Base-by-base conservation (phyloP, 805 yeast species). In the Starmerella bacillaris region DNA sequence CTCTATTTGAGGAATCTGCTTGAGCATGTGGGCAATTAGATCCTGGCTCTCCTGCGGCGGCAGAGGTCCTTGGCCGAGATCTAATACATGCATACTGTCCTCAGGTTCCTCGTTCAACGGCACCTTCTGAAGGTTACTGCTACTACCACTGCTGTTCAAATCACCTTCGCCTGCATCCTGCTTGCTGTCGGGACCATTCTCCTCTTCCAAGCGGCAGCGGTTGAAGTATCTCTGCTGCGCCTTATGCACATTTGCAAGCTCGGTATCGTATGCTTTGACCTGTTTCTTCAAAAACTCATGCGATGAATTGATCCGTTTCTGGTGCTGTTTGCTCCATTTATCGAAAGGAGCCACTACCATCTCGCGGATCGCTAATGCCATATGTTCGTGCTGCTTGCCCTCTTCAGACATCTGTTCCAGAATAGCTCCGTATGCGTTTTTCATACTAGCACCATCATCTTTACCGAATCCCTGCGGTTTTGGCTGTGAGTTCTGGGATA, bases 321-420 rank as follows among this genome's bases (percentile, higher is more conserved):
- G 66, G 54, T 80, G 92, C 35, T 75, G 83, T 14, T 59, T 60
- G 28, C 83, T 65, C 92, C 92, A 82, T 46, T 67, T 65, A 8
- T 68, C 54, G 48, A 80, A 80, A 1, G 92, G 93, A 18, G 63
- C 64, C 34, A 77, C 50, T 1, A 80, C 86, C 53, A 69, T 57
- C 1, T 57, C 47, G 37, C 67, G 65, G 39, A 80, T 72, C 42
- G 67, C 69, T 4, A 65, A 60, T 1, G 86, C 78, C 19, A 79
- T 68, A 33, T 65, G 65, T 30, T 69, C 37, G 51, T 75, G 84
- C 24, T 62, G 59, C 31, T 55, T 53, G 4, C 78, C 79, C 53
- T 78, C 78, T 24, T 56, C 61, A 15, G 55, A 55, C 64, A 74
- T 68, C 44, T 70, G 71, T 16, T 51, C 56, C 22, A 65, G 57